Evolutionary conservation across 2,329 filamentous ascomycete species (phyloP).

Genomic region (Penicillium sp.): DNA sequence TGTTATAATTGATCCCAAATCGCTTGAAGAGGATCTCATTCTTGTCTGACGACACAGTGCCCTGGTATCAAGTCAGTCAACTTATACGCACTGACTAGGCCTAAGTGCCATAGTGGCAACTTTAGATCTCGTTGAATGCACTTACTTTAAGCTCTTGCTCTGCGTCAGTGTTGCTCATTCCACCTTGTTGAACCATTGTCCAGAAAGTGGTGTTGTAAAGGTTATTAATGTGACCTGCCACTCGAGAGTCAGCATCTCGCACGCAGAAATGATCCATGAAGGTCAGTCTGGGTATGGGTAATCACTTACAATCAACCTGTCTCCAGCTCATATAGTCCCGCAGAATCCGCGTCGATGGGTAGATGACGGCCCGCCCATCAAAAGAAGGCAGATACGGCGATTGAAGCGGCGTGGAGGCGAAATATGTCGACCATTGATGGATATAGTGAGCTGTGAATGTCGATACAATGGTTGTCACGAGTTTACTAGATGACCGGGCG

Average conservation of each 20-base stretch:
- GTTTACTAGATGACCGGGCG: too few species aligned
- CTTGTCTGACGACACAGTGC: constrained; percentile 81
- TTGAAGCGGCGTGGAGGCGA: constrained; percentile 67
- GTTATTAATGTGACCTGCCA: constrained; percentile 91
- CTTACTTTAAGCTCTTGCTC: constrained; percentile 73
- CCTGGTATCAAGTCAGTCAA: constrained; percentile 49
- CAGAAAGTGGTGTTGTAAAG: constrained; percentile 98
- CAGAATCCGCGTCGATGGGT: constrained; percentile 77
- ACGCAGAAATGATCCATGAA: not conserved
- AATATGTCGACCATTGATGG: constrained; percentile 72
- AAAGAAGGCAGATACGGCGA: constrained; percentile 76
- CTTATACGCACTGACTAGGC: too few species aligned
- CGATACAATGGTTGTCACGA: constrained; percentile 85
- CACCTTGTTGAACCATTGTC: constrained; percentile 76
- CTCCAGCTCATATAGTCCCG: constrained; percentile 96
- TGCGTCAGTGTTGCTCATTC: constrained; percentile 71
- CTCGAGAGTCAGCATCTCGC: not conserved
- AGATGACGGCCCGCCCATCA: constrained; percentile 86
- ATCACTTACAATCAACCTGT: constrained; percentile 82
- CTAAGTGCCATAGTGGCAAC: too few species aligned
- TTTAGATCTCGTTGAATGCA: too few species aligned
- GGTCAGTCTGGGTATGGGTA: too few species aligned
- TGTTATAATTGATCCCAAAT: constrained; percentile 96
- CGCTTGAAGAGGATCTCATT: constrained; percentile 90
- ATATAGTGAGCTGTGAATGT: constrained; percentile 93